Conservation (phyloP, 257 asterid genomes). For the Verbena officinalis region DNA sequence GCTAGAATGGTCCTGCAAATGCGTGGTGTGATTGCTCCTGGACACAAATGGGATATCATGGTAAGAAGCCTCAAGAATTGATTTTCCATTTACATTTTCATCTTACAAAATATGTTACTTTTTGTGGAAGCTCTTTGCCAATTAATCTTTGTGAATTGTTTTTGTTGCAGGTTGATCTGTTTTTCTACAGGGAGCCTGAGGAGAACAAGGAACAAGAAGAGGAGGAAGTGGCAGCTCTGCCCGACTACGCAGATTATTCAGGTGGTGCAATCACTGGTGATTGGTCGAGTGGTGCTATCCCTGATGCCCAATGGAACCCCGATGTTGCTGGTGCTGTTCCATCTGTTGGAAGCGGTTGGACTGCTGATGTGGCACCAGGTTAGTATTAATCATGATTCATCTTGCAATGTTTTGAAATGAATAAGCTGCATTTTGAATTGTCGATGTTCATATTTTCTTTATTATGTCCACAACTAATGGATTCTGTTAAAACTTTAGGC, state of each 20-base stretch:
- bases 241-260: slow-evolving; percentile 42
- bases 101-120: neutral
- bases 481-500: too few species aligned
- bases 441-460: neutral
- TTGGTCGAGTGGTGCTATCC: slow-evolving; percentile 50
- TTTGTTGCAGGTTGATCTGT: slow-evolving; percentile 44
- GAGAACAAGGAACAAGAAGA: slow-evolving; percentile 50
- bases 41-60: slow-evolving; percentile 58
- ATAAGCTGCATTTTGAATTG: neutral
- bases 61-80: slow-evolving; percentile 24
- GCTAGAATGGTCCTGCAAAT: slow-evolving; percentile 58
- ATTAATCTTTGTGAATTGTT: neutral
- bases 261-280: slow-evolving; percentile 41
- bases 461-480: neutral
- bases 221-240: slow-evolving; percentile 43
- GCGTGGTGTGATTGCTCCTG: slow-evolving; percentile 47
- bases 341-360: slow-evolving; percentile 39
- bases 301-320: slow-evolving; percentile 48
- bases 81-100: neutral
- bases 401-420: neutral
- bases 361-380: slow-evolving; percentile 44
- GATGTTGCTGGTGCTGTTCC: slow-evolving; percentile 30
- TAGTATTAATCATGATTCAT: slow-evolving; percentile 7
- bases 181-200: slow-evolving; percentile 48
- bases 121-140: neutral